Base-by-base conservation (phyloP, 768 basidiomycete species). In the Porpolomopsis calyptriformis region DNA sequence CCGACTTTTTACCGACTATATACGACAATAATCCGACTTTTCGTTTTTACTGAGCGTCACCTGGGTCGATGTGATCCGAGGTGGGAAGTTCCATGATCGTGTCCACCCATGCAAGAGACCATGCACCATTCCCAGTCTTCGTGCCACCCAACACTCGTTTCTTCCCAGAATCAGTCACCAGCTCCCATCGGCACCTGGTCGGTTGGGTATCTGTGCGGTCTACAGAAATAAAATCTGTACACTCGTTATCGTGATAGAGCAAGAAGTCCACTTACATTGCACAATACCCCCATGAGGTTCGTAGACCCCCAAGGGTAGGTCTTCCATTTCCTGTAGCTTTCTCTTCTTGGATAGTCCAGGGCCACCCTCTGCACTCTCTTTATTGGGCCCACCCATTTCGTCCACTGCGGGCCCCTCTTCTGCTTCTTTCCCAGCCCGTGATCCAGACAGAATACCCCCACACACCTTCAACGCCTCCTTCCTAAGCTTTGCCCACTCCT, bases 141-240 rank as follows among this genome's bases (percentile, higher is more conserved):
- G 80, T 75, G 2, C 83, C 84, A 0, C 84, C 85, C 6, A 85
- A 64, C 18, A 85, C 63, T 1, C 65, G 67, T 51, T 51, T 55
- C 50, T 71, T 71, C 14, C 62, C 64, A 0, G 64, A 57, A 49
- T 76, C 72, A 6, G 76, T 72, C 7, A 82, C 44, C 1, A 64
- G 63, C 51, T 82, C 80, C 78, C 82, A 78, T 14, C 72, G 72
- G 46, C 66, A 70, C 33, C 62, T 66, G 0, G 78, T 82, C 0
- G 91, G 80, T 55, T 94, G 90, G 1, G 85, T 87, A 55, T 88
- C 80, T 1, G 67, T 60, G 12, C 83, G 84, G 60, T 89, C 88
- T 90, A 49, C 20, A 54, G 22, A 35, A 49, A 33, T 20, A 50
- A 26, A 16, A 16, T 34, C 46, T 47, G 24, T 37, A 49, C 48